Conservation (phyloP, 2,329 filamentous ascomycete species). For the Mycocentrospora acerina region DNA sequence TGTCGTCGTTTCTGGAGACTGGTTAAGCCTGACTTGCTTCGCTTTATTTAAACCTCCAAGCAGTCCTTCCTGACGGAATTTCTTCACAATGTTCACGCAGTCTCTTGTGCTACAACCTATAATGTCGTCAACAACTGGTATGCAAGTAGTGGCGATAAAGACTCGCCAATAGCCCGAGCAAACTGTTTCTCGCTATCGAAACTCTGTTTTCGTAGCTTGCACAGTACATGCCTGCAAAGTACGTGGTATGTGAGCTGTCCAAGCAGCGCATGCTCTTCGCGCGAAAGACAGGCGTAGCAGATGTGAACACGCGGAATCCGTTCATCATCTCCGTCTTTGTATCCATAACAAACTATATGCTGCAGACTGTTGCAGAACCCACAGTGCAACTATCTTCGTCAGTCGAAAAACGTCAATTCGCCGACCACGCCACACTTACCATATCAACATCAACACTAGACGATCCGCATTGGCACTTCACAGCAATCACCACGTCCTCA, state of each 20-base stretch:
- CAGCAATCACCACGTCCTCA: too few relatives aligned
- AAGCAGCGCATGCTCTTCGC: conserved; percentile 16
- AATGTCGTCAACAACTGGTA: not conserved
- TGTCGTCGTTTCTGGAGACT: not conserved
- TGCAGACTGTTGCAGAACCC: conserved; percentile 48
- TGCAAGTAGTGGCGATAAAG: too few relatives aligned
- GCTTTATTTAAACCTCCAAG: not conserved
- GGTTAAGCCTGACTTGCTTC: conserved; percentile 1
- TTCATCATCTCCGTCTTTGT: conserved; percentile 37
- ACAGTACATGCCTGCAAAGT: conserved; percentile 18
- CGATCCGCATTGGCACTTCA: too few relatives aligned
- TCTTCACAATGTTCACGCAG: not conserved
- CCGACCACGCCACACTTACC: conserved; percentile 38
- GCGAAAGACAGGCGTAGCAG: conserved; percentile 51
- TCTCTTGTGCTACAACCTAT: not conserved
- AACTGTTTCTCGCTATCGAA: conserved; percentile 12
- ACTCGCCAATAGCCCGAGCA: conserved; percentile 1
- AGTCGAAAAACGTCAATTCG: not conserved
- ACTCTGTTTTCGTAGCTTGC: conserved; percentile 17
- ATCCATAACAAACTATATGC: conserved; percentile 52
- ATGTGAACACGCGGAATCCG: conserved; percentile 46
- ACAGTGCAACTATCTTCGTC: conserved; percentile 43
- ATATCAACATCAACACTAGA: conserved; percentile 41
- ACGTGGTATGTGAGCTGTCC: conserved; percentile 15
- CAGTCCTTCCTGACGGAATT: not conserved